Conservation (phyloP, 2,329 filamentous ascomycete genomes). For the Fusarium algeriense region DNA sequence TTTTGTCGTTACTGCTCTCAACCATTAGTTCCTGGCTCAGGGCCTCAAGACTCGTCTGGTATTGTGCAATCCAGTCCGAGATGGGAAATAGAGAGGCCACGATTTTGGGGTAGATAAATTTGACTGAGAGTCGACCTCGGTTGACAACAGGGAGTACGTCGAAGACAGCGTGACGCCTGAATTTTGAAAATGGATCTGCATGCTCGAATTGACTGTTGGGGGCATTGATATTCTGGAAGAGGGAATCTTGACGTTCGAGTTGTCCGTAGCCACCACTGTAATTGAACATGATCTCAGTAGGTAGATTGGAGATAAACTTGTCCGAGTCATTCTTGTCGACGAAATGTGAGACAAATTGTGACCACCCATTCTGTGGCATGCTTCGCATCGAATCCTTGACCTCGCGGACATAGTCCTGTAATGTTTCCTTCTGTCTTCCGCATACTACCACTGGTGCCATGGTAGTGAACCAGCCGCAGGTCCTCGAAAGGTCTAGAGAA, state of each 20-base stretch:
- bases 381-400: neutral
- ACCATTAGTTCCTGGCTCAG: neutral
- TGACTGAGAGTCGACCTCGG: neutral
- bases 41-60: neutral
- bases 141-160: conserved; percentile 2
- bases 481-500: conserved; percentile 52
- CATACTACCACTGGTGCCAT: neutral
- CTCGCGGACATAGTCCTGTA: neutral
- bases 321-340: neutral
- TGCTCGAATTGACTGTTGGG: neutral
- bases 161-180: conserved; percentile 9
- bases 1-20: neutral
- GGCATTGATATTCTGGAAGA: neutral
- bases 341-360: conserved; percentile 4
- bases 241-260: neutral
- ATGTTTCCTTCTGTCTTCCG: neutral
- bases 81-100: neutral
- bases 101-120: neutral
- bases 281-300: conserved; percentile 7
- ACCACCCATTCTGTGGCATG: conserved; percentile 3
- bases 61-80: neutral
- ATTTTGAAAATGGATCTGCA: neutral
- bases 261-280: neutral
- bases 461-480: conserved; percentile 59
- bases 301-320: neutral